Percentiles rank a stretch among this genome's conserved stretches.
Conservation (phyloP, 164 flowering plant genomes). For the Platanus orientalis region DNA sequence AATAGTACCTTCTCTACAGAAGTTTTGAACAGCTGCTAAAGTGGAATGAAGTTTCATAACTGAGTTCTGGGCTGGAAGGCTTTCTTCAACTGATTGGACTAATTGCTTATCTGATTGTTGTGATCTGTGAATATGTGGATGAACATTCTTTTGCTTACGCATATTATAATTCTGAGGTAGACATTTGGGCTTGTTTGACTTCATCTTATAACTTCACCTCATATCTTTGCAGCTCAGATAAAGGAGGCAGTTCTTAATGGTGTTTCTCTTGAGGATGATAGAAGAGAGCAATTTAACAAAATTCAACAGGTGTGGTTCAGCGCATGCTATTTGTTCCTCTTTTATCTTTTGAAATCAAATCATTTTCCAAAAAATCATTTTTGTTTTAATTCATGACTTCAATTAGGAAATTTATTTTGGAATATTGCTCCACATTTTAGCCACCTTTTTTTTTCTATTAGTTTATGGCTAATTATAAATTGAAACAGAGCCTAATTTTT, state of each 20-base stretch:
- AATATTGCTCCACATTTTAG: background rate
- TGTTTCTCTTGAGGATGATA: constrained; percentile 83
- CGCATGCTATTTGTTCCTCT: background rate
- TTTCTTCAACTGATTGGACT: too few relatives aligned
- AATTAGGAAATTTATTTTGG: background rate
- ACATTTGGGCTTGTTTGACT: background rate
- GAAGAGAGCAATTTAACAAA: constrained; percentile 77
- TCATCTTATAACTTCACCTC: background rate
- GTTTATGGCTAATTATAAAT: too few relatives aligned
- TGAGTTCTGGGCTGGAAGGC: too few relatives aligned
- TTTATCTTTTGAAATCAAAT: background rate
- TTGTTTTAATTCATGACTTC: background rate
- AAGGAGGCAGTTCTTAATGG: constrained; percentile 92
- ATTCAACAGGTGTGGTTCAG: constrained; percentile 68
- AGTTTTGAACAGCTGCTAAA: too few relatives aligned
- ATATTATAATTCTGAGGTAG: too few relatives aligned
- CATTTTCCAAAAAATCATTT: background rate
- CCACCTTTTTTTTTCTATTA: background rate
- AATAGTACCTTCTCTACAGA: too few relatives aligned
- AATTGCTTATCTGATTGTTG: too few relatives aligned
- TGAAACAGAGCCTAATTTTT: background rate
- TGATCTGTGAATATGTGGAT: too few relatives aligned
- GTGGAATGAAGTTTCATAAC: too few relatives aligned
- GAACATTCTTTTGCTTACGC: too few relatives aligned
- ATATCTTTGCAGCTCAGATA: constrained; percentile 57